phyloP scores from a whole-genome alignment of 2,329 filamentous ascomycete species.

The Fusarium sp. region DNA sequence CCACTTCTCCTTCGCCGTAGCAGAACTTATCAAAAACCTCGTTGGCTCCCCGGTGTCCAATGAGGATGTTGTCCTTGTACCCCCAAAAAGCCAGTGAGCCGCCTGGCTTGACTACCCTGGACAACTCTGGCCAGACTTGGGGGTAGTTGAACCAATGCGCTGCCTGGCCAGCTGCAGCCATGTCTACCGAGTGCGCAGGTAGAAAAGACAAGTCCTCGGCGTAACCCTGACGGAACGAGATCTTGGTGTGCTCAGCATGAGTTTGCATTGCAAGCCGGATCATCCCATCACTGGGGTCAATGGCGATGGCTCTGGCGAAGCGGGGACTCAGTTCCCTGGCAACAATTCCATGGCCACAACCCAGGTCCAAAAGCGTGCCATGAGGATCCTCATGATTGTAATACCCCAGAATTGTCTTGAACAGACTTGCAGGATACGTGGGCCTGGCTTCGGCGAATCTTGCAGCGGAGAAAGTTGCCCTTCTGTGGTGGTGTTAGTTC shows the following conservation, averaged over 20 bases:
- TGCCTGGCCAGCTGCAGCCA: constrained; percentile 63
- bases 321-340: constrained; percentile 62
- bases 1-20: constrained; percentile 60
- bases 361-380: constrained; percentile 65
- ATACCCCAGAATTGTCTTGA: constrained; percentile 63
- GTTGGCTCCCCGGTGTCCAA: constrained; percentile 63
- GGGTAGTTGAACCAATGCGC: constrained; percentile 75
- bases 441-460: constrained; percentile 71
- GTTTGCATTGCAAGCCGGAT: constrained; percentile 59
- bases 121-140: constrained; percentile 65
- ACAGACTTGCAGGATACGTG: constrained; percentile 66
- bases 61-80: constrained; percentile 71
- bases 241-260: constrained; percentile 52
- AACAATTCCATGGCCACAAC: constrained; percentile 70
- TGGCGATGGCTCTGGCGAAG: constrained; percentile 63
- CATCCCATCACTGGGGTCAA: constrained; percentile 70
- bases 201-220: constrained; percentile 67
- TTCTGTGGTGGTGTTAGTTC: constrained; percentile 49
- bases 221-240: constrained; percentile 60
- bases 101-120: constrained; percentile 62
- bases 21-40: constrained; percentile 64
- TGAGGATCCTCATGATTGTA: constrained; percentile 53
- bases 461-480: constrained; percentile 64
- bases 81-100: constrained; percentile 74
- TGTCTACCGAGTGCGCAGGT: constrained; percentile 60